Evolutionary conservation across 257 asterid genomes (phyloP).

Genomic region (Euphrasia confusa): DNA sequence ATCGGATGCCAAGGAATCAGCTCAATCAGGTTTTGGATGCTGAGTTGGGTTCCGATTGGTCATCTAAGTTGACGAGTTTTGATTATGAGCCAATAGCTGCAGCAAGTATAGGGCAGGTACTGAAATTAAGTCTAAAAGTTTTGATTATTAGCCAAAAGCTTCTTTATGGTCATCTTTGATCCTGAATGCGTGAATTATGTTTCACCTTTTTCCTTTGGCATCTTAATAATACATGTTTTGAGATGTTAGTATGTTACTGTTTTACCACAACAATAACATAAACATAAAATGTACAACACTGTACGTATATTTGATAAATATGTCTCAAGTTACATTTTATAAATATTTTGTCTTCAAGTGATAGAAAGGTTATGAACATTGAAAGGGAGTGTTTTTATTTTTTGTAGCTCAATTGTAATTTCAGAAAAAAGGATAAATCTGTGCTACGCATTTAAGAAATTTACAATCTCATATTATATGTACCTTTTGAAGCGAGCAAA

Average conservation of each 20-base stretch:
- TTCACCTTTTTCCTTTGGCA: not conserved
- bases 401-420: not conserved
- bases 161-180: slow-evolving; percentile 16
- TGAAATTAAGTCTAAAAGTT: slow-evolving; percentile 18
- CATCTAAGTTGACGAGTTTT: slow-evolving; percentile 63
- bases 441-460: slow-evolving; percentile 8
- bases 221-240: slow-evolving; percentile 6
- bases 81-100: slow-evolving; percentile 93
- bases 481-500: not conserved
- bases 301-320: not conserved
- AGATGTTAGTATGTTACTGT: not conserved
- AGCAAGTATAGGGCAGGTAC: slow-evolving; percentile 97
- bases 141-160: not conserved
- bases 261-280: slow-evolving; percentile 15
- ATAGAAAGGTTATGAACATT: slow-evolving; percentile 10
- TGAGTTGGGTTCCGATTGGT: slow-evolving; percentile 80
- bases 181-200: slow-evolving; percentile 11
- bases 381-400: slow-evolving; percentile 11
- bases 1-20: slow-evolving; percentile 90
- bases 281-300: not conserved
- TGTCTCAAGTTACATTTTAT: not conserved
- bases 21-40: slow-evolving; percentile 82
- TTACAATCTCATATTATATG: not conserved
- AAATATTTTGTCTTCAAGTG: not conserved
- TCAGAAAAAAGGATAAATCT: not conserved